Conservation (phyloP, 768 basidiomycete species). For the Leccinum sublutescens region DNA sequence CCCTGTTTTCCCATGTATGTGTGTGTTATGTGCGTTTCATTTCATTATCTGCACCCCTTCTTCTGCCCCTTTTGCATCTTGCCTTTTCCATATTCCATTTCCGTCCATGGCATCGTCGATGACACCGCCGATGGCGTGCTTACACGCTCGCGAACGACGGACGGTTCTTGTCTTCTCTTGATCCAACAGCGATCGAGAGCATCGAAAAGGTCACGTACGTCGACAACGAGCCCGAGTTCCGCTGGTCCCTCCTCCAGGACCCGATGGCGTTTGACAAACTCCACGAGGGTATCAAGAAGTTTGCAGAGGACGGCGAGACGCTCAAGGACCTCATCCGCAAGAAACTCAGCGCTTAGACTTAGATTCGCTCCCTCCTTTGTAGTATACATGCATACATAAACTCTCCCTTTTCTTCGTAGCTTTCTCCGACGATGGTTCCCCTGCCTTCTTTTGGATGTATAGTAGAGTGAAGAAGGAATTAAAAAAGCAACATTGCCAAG, state of each 20-base stretch:
- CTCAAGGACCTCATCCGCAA: conserved; percentile 79
- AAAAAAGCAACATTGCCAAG: background rate
- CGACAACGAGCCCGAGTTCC: conserved; percentile 95
- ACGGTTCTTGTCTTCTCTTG: background rate
- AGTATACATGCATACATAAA: background rate
- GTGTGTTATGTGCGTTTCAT: background rate
- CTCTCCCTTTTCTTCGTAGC: background rate
- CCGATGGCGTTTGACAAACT: conserved; percentile 99
- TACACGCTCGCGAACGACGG: background rate
- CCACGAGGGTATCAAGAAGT: conserved; percentile 98
- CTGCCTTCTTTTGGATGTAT: background rate
- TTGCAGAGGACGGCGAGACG: conserved; percentile 90
- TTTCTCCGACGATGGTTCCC: background rate
- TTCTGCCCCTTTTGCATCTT: background rate
- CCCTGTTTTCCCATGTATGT: background rate
- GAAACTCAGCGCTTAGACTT: conserved; percentile 44
- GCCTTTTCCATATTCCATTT: background rate
- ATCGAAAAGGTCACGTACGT: conserved; percentile 80
- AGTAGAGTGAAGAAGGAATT: background rate
- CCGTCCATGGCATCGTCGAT: conserved; percentile 12
- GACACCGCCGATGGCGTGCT: background rate
- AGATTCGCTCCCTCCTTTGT: background rate
- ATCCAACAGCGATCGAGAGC: conserved; percentile 33
- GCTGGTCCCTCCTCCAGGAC: conserved; percentile 90
- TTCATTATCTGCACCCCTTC: background rate